phyloP scores from a whole-genome alignment of 352 stramenopile species.

The Globisporangium cederbergense region DNA sequence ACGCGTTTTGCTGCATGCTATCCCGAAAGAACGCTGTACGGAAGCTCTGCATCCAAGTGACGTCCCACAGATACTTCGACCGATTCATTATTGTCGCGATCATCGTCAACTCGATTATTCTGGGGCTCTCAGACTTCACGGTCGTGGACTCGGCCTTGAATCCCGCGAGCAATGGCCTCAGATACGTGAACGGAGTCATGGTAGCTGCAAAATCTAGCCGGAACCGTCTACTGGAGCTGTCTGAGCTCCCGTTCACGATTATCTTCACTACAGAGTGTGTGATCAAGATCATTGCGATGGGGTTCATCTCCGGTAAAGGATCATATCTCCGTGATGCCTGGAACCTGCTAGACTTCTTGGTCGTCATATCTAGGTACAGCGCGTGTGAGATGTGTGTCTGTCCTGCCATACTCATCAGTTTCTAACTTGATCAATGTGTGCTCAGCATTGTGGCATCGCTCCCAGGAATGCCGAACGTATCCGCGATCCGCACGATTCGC shows the following conservation, averaged over 20 bases:
- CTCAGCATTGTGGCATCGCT: constrained; percentile 49
- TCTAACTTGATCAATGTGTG: constrained; percentile 1
- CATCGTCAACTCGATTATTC: constrained; percentile 82
- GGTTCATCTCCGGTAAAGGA: constrained; percentile 51
- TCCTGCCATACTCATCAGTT: background rate
- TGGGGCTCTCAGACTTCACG: constrained; percentile 82
- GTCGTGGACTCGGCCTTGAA: constrained; percentile 67
- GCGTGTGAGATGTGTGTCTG: background rate
- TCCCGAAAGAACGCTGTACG: constrained; percentile 48
- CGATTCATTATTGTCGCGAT: constrained; percentile 85
- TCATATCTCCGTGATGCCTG: constrained; percentile 84
- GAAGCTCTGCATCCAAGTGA: constrained; percentile 41
- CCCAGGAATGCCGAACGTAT: constrained; percentile 73
- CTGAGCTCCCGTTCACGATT: constrained; percentile 80
- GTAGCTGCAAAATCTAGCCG: constrained; percentile 37
- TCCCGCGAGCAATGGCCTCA: constrained; percentile 43
- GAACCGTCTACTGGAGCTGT: constrained; percentile 65
- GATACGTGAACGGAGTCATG: constrained; percentile 33
- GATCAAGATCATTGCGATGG: constrained; percentile 91
- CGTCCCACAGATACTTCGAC: constrained; percentile 72
- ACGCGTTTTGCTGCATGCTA: constrained; percentile 39
- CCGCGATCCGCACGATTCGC: constrained; percentile 82
- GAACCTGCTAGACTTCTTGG: constrained; percentile 92
- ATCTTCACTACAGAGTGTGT: constrained; percentile 87
- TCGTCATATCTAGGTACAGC: constrained; percentile 81